Base-by-base conservation (phyloP, 2,329 filamentous ascomycete species). In the Botrytis pseudocinerea region DNA sequence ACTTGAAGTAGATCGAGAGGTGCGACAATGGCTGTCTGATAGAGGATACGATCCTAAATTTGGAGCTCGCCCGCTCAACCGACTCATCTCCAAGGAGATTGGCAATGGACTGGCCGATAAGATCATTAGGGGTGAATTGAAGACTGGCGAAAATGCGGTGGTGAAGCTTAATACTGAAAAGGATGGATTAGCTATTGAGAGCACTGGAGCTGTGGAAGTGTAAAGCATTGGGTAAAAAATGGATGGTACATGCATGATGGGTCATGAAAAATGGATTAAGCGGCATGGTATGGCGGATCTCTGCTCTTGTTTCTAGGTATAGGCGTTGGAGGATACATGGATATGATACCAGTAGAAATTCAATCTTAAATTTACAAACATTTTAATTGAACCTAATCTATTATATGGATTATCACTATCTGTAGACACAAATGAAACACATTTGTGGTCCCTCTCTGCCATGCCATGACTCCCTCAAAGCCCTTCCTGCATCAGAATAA, bases 41-140 rank as follows among this genome's bases (percentile, higher is more conserved):
- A 89, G 90, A 76, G 95, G 95, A 2, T 98, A 98, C 81, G 94
- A 98, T 80, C 93, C 95, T 35, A 91, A 91, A 79, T 98, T 94
- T 80, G 96, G 96, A 75, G 96, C 96, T 12, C 87, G 96, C 10
- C 96, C 96, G 42, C 86, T 98, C 46, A 98, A 98, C 82, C 87
- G 96, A 54, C 87, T 98, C 70, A 98, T 98, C 77, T 90, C 92
- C 35, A 97, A 92, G 79, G 90, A 98, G 83, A 94, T 99, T 77
- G 91, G 93, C 74, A 98, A 98, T 81, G 87, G 90, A 5, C 86
- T 98, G 57, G 96, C 96, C 0, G 95, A 97, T 80, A 92, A 92
- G 84, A 97, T 99, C 78, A 98, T 98, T 78, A 87, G 92, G 71
- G 96, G 96, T 32, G 85, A 94, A 82, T 83, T 98, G 74, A 92